Percentiles rank a stretch among this genome's conserved stretches.
Conservation (phyloP, 192 early-diverging fungal genomes). For the Lobosporangium transversale region DNA sequence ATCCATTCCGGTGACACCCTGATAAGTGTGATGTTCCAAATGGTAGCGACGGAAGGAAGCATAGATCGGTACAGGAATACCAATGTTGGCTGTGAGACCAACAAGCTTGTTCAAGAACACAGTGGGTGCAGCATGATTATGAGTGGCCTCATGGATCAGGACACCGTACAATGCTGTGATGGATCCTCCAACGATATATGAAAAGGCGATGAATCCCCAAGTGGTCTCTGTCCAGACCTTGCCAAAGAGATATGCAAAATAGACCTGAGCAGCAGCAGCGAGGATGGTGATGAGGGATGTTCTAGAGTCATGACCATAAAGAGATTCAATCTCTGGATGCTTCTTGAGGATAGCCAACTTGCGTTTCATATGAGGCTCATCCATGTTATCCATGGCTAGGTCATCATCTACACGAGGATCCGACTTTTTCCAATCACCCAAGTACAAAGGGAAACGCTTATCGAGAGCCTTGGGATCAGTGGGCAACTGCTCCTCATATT, state of each 20-base stretch:
- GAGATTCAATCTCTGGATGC: slow-evolving; percentile 87
- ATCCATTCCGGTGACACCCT: slow-evolving; percentile 93
- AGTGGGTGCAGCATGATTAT: slow-evolving; percentile 80
- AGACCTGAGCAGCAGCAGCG: slow-evolving; percentile 76
- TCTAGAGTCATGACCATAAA: slow-evolving; percentile 85
- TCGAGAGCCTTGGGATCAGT: slow-evolving; percentile 58
- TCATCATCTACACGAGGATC: slow-evolving; percentile 77
- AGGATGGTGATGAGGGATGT: slow-evolving; percentile 79
- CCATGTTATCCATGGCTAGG: slow-evolving; percentile 85
- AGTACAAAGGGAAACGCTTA: slow-evolving; percentile 79
- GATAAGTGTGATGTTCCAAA: slow-evolving; percentile 97
- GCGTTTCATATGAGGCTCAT: slow-evolving; percentile 95
- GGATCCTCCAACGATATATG: slow-evolving; percentile 87
- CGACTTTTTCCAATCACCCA: slow-evolving; percentile 86
- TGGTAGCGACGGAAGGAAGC: slow-evolving; percentile 89
- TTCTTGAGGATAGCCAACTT: slow-evolving; percentile 86
- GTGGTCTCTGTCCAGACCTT: slow-evolving; percentile 67
- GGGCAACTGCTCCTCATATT: slow-evolving; percentile 38
- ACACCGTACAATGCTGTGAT: slow-evolving; percentile 84
- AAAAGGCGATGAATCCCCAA: slow-evolving; percentile 70
- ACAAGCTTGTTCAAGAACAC: slow-evolving; percentile 83
- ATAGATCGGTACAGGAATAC: slow-evolving; percentile 82
- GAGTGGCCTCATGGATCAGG: slow-evolving; percentile 93
- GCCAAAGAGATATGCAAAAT: slow-evolving; percentile 83
- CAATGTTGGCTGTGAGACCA: slow-evolving; percentile 87